These are phyloP conservation scores for Candolleomyces aberdarensis DNA, from an alignment of 768 basidiomycete species.

Conservation along the genomic window DNA sequence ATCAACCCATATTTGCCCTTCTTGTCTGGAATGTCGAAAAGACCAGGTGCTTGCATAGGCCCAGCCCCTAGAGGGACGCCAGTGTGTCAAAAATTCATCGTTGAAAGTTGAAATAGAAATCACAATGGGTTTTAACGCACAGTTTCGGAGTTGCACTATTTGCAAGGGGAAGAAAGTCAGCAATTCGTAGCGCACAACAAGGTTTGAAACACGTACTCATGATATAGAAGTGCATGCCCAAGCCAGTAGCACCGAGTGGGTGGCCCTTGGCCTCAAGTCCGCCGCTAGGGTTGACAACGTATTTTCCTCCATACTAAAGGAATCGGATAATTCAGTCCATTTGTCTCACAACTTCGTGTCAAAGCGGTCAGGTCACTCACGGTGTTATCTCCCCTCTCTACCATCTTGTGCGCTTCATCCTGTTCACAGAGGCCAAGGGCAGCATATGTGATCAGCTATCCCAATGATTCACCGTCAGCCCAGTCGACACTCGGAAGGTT, in stretches of 20 bases:
- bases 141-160: conserved; percentile 72
- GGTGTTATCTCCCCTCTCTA: conserved; percentile 77
- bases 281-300: conserved; percentile 80
- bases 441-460: conserved; percentile 75
- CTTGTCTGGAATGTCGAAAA: conserved; percentile 59
- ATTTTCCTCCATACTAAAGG: conserved; percentile 76
- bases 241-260: conserved; percentile 77
- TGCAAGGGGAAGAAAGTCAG: conserved; percentile 1
- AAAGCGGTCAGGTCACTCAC: conserved; percentile 35
- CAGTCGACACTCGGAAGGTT: neutral
- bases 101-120: too few relatives aligned
- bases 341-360: neutral
- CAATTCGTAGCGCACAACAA: neutral
- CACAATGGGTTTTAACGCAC: conserved; percentile 28
- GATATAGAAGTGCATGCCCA: conserved; percentile 88
- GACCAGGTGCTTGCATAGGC: conserved; percentile 75
- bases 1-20: conserved; percentile 79
- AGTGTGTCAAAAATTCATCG: neutral
- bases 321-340: neutral
- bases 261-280: conserved; percentile 90
- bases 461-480: neutral
- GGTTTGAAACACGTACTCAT: conserved; percentile 47
- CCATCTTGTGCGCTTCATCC: conserved; percentile 70
- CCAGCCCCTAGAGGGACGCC: conserved; percentile 58
- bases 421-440: conserved; percentile 69